These are phyloP conservation scores for Euphrasia arctica DNA, from an alignment of 305 asterid genomes.

Conservation along the genomic window DNA sequence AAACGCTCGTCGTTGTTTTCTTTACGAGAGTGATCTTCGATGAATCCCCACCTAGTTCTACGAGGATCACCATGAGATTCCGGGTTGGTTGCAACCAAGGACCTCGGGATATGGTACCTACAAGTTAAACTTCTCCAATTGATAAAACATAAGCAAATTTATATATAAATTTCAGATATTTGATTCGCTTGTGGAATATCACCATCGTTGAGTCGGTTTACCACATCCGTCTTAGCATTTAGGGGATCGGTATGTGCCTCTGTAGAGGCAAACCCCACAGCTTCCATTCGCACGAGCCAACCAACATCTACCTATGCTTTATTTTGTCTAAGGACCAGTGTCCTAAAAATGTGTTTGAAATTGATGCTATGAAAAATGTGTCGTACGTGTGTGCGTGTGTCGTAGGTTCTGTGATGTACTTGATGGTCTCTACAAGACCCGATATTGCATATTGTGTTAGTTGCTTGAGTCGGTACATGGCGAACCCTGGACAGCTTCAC, in stretches of 20 bases:
- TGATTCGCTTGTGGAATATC: no score
- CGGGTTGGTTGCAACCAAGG: conserved; percentile 65
- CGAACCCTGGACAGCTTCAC: no score
- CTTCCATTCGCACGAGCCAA: conserved; percentile 46
- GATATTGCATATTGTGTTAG: no score
- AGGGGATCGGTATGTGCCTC: conserved; percentile 45
- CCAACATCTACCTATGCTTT: conserved; percentile 82
- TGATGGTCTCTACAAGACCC: no score
- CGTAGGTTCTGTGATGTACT: no score
- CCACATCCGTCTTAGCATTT: conserved; percentile 76
- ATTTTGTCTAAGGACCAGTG: no score
- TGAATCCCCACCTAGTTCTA: conserved; percentile 68
- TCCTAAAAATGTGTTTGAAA: no score
- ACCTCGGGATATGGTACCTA: conserved; percentile 90
- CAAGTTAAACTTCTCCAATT: background rate
- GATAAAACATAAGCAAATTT: no score
- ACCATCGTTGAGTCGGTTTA: conserved; percentile 71
- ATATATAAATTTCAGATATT: no score
- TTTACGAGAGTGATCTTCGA: conserved; percentile 46
- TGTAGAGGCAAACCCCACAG: conserved; percentile 54
- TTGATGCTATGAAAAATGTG: no score
- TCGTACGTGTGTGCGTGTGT: no score
- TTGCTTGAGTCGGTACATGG: no score
- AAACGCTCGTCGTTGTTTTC: conserved; percentile 38
- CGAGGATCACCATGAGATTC: conserved; percentile 56